Percentiles rank a stretch among this genome's conserved stretches.
phyloP scores from a whole-genome alignment of 352 stramenopile genomes.

The Thraustochytrium striatum region DNA sequence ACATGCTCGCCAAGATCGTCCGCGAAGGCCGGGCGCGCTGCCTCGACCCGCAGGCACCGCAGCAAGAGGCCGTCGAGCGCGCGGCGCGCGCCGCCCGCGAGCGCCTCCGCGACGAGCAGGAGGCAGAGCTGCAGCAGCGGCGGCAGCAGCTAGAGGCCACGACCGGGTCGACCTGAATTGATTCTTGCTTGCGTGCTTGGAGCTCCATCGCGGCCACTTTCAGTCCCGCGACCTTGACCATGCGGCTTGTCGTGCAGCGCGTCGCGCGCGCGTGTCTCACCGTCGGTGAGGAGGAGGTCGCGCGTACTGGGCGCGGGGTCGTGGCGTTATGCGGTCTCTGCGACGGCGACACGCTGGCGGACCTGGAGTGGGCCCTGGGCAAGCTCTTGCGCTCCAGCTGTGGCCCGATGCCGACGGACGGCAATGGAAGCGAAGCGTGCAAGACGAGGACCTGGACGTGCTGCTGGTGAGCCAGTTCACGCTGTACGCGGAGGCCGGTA shows the following conservation, averaged over 20 bases:
- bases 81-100: neutral
- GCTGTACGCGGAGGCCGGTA: constrained; percentile 34
- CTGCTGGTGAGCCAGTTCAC: constrained; percentile 49
- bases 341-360: constrained; percentile 5
- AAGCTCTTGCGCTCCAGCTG: constrained; percentile 24
- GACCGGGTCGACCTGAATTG: too few relatives aligned
- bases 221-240: too few relatives aligned
- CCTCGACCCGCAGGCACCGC: neutral
- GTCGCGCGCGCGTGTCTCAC: constrained; percentile 7
- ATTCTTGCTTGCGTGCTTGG: too few relatives aligned
- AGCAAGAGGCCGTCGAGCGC: constrained; percentile 19
- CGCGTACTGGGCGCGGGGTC: constrained; percentile 25
- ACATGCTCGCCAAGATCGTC: constrained; percentile 21
- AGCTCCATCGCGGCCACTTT: too few relatives aligned
- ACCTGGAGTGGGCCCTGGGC: constrained; percentile 27
- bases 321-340: constrained; percentile 25
- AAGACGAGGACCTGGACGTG: constrained; percentile 8
- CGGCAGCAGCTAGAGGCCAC: too few relatives aligned
- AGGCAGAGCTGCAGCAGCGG: too few relatives aligned
- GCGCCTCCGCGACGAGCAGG: neutral
- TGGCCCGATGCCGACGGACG: constrained; percentile 27
- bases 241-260: constrained; percentile 46
- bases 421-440: neutral
- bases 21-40: constrained; percentile 2
- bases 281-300: constrained; percentile 27